Conservation (phyloP, 2,329 filamentous ascomycete genomes). For the Davidsoniella australis region DNA sequence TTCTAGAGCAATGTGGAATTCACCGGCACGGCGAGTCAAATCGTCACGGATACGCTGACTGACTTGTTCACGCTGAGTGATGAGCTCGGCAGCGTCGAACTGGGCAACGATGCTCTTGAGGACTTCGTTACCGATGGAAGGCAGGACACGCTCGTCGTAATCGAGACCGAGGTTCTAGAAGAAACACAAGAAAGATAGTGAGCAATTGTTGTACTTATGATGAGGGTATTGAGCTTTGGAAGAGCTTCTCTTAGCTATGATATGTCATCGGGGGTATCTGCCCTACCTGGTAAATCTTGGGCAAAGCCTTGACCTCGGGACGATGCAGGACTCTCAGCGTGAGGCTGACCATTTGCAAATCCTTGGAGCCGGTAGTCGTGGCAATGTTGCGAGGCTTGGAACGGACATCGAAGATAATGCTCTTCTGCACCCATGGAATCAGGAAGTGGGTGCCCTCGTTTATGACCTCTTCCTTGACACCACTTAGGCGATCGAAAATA, state of each 20-base stretch:
- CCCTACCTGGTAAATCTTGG: conserved; percentile 91
- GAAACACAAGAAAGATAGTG: background rate
- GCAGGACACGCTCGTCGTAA: conserved; percentile 96
- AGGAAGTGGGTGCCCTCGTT: conserved; percentile 97
- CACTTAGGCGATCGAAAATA: conserved; percentile 87
- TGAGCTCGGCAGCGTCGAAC: conserved; percentile 96
- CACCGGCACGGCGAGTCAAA: conserved; percentile 75
- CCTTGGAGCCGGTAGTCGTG: conserved; percentile 95
- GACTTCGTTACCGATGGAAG: conserved; percentile 98
- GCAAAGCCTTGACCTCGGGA: conserved; percentile 79
- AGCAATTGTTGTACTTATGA: conserved; percentile 6
- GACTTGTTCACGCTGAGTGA: conserved; percentile 96
- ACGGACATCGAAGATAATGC: conserved; percentile 89
- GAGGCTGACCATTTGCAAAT: conserved; percentile 98
- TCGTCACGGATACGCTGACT: conserved; percentile 86
- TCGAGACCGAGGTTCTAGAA: conserved; percentile 82
- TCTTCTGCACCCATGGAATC: conserved; percentile 85
- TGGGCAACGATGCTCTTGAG: conserved; percentile 96
- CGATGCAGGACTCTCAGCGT: conserved; percentile 89
- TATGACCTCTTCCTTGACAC: conserved; percentile 82
- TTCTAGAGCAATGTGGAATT: conserved; percentile 98
- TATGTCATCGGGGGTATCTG: background rate
- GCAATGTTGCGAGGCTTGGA: conserved; percentile 96
- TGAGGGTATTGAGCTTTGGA: too few species aligned
- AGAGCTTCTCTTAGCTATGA: too few species aligned